Evolutionary conservation across 805 yeast genomes (phyloP).

Genomic region (Lipomyces spencermartinsiae): DNA sequence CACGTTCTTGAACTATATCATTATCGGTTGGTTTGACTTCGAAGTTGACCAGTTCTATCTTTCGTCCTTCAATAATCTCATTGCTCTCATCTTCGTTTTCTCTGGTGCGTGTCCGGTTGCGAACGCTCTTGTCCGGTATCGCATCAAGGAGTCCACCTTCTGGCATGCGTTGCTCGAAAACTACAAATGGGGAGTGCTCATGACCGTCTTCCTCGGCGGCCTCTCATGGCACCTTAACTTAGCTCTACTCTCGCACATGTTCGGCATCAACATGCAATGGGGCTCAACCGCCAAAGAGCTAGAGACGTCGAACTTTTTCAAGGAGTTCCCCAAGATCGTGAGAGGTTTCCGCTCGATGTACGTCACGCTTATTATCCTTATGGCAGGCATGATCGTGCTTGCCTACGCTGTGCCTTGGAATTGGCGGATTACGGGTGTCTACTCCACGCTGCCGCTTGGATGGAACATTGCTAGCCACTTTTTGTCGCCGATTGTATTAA

Average conservation of each 20-base stretch:
- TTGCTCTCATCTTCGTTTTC: constrained; percentile 17
- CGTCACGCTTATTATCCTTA: neutral
- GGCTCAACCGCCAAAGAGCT: constrained; percentile 28
- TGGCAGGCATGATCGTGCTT: constrained; percentile 12
- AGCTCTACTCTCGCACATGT: constrained; percentile 17
- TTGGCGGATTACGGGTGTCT: constrained; percentile 13
- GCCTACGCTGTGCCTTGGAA: constrained; percentile 17
- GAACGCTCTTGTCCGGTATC: constrained; percentile 15
- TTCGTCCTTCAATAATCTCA: constrained; percentile 12
- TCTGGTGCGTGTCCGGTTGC: constrained; percentile 13
- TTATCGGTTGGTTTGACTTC: constrained; percentile 16
- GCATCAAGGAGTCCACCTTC: constrained; percentile 8
- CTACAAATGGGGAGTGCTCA: constrained; percentile 10
- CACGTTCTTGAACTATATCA: constrained; percentile 16
- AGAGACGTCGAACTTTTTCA: constrained; percentile 18
- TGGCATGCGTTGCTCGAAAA: constrained; percentile 10
- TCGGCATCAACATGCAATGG: constrained; percentile 19
- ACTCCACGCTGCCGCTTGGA: constrained; percentile 10
- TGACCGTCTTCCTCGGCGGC: constrained; percentile 21
- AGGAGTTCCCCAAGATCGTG: constrained; percentile 19
- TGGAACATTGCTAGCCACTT: constrained; percentile 17
- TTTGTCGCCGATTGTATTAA: constrained; percentile 21
- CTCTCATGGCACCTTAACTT: constrained; percentile 17
- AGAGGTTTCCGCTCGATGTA: constrained; percentile 14
- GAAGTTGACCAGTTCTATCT: constrained; percentile 18